Conservation (phyloP, 2,329 filamentous ascomycete genomes). For the Trichoderma lentiforme region DNA sequence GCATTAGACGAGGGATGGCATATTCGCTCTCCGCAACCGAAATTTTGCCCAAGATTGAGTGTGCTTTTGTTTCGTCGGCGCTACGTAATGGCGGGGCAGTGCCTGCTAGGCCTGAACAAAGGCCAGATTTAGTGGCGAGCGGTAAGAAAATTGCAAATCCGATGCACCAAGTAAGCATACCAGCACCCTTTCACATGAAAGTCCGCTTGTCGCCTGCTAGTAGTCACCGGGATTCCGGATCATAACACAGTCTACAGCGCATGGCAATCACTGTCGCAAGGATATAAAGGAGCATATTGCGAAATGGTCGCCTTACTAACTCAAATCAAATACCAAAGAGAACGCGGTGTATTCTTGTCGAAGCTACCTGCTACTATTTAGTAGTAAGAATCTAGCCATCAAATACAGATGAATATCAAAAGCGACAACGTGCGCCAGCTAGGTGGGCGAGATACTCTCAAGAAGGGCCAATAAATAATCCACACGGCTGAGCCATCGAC, state of each 20-base stretch:
- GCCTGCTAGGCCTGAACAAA: neutral
- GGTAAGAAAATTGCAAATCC: neutral
- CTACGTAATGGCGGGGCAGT: conserved; percentile 39
- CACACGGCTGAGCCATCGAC: neutral
- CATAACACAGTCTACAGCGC: neutral
- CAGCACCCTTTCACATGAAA: neutral
- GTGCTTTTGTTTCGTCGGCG: conserved; percentile 6
- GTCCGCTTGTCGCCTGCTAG: neutral
- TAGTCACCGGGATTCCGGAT: neutral
- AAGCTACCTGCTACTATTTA: neutral
- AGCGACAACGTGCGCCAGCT: neutral
- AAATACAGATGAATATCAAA: neutral
- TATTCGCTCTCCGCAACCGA: conserved; percentile 17
- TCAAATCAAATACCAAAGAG: neutral
- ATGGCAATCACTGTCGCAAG: neutral
- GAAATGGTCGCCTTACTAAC: neutral
- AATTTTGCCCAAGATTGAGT: conserved; percentile 13
- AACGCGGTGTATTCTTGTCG: neutral
- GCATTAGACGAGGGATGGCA: conserved; percentile 3
- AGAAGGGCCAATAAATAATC: neutral
- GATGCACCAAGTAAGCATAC: neutral
- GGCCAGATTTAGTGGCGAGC: neutral
- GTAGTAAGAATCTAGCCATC: neutral
- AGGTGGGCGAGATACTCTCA: neutral
- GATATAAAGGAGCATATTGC: neutral